phyloP scores from a whole-genome alignment of 2,329 filamentous ascomycete species.

The Teratosphaeriaceae sp. region DNA sequence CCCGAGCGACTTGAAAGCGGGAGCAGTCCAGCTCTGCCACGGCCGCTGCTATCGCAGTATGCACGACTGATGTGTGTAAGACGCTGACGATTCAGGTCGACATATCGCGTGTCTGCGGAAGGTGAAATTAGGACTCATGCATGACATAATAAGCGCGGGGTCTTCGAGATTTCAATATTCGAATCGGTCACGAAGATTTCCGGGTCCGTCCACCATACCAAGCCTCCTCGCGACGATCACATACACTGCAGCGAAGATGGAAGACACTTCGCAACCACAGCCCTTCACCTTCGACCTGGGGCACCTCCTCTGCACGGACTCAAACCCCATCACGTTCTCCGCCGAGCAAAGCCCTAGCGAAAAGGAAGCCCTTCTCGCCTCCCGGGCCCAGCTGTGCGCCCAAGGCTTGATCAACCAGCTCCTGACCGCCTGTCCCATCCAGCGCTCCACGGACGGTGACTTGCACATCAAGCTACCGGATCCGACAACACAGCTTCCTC shows the following conservation, averaged over 20 bases:
- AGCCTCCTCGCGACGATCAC: too few species aligned
- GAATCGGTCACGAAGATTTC: too few species aligned
- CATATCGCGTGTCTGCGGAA: too few species aligned
- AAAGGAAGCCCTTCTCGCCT: slow-evolving; percentile 60
- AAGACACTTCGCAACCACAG: slow-evolving; percentile 52
- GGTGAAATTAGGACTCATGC: background rate
- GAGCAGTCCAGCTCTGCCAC: background rate
- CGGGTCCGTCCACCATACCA: background rate
- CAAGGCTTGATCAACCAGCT: slow-evolving; percentile 93
- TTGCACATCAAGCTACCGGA: slow-evolving; percentile 74
- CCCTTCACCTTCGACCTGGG: slow-evolving; percentile 91
- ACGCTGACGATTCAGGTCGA: too few species aligned
- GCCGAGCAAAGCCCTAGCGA: slow-evolving; percentile 36
- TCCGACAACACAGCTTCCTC: slow-evolving; percentile 64
- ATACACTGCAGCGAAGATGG: background rate
- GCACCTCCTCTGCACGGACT: slow-evolving; percentile 76
- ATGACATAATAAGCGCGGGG: background rate
- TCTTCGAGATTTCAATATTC: background rate
- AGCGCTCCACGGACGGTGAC: slow-evolving; percentile 49
- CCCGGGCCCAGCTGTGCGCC: slow-evolving; percentile 77
- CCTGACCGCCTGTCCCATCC: slow-evolving; percentile 77
- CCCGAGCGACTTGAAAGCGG: too few species aligned
- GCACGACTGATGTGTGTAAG: too few species aligned
- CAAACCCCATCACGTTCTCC: slow-evolving; percentile 64
- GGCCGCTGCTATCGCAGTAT: background rate